phyloP scores from a whole-genome alignment of 495 filamentous ascomycete genomes.

The Saxophila tyrrhenica region DNA sequence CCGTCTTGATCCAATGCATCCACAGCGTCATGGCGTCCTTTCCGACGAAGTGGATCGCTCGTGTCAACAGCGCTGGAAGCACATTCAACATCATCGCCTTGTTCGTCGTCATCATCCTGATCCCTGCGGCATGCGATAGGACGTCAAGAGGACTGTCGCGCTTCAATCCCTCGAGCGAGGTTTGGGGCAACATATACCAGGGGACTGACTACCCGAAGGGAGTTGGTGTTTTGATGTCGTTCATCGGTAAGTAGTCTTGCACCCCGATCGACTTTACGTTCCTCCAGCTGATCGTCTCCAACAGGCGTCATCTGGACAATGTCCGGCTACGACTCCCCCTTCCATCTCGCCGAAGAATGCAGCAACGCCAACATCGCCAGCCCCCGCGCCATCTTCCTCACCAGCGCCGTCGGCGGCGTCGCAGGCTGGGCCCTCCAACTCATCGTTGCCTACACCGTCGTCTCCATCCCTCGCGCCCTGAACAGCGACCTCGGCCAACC shows the following conservation, averaged over 20 bases:
- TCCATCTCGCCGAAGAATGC: conserved; percentile 69
- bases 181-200: conserved; percentile 61
- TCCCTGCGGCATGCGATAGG: conserved; percentile 48
- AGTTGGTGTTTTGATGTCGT: conserved; percentile 64
- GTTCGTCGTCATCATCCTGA: conserved; percentile 55
- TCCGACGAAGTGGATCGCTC: conserved; percentile 62
- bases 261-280: too few relatives aligned
- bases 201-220: conserved; percentile 62
- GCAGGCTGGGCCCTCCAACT: conserved; percentile 68
- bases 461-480: conserved; percentile 52
- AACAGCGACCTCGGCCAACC: conserved; percentile 59
- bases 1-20: conserved; percentile 56
- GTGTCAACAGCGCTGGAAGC: conserved; percentile 65
- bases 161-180: conserved; percentile 50
- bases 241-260: conserved; percentile 39
- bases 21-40: conserved; percentile 63
- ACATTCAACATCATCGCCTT: conserved; percentile 64
- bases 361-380: conserved; percentile 65
- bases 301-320: conserved; percentile 44
- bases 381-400: conserved; percentile 67
- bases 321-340: conserved; percentile 59
- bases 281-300: too few relatives aligned
- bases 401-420: conserved; percentile 53
- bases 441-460: conserved; percentile 69
- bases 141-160: conserved; percentile 42